These are phyloP conservation scores for Rhododendron kiyosumense DNA, from an alignment of 148 eudicot species.

Conservation along the genomic window DNA sequence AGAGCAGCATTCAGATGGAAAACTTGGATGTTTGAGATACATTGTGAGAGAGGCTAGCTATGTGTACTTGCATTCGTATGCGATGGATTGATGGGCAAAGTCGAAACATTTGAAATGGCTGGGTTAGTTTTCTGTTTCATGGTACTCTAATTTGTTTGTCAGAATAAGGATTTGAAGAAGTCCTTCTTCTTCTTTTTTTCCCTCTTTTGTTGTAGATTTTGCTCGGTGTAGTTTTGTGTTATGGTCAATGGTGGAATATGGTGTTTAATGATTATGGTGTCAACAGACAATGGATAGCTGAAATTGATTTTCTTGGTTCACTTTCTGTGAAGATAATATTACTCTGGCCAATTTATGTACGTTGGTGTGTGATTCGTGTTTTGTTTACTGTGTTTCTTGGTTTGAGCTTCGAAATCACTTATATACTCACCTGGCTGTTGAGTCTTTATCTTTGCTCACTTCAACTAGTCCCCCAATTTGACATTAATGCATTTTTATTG, in stretches of 20 bases:
- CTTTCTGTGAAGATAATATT: neutral
- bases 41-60: neutral
- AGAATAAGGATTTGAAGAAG: neutral
- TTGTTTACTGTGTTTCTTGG: neutral
- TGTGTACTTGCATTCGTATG: neutral
- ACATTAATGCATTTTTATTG: neutral
- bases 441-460: neutral
- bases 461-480: neutral
- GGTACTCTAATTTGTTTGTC: constrained; percentile 5
- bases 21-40: constrained; percentile 41
- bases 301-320: constrained; percentile 1
- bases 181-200: neutral
- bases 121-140: constrained; percentile 9
- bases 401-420: neutral
- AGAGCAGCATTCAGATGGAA: constrained; percentile 93
- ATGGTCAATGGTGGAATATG: neutral
- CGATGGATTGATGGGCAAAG: neutral
- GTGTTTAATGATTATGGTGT: neutral
- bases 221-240: neutral
- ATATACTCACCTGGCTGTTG: neutral
- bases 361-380: neutral
- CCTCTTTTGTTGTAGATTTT: neutral
- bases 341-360: neutral
- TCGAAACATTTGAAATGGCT: neutral
- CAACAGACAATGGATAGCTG: neutral